phyloP scores from a whole-genome alignment of 805 yeast genomes.

The Groenewaldozyma tartarivorans region DNA sequence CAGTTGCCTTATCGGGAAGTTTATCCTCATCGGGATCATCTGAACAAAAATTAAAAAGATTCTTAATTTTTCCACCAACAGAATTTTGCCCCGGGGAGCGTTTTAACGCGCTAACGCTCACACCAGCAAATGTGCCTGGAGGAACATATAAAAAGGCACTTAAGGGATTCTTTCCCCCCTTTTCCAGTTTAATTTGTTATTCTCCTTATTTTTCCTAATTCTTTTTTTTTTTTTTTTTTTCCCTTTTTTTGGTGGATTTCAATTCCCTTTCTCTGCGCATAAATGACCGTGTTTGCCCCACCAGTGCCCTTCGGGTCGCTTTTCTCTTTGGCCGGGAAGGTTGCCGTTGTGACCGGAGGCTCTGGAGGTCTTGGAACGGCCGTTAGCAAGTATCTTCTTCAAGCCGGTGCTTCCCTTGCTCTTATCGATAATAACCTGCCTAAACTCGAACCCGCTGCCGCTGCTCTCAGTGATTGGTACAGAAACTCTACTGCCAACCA shows the following conservation, averaged over 20 bases:
- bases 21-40: no score
- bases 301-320: slow-evolving; percentile 3
- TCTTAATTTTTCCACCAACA: no score
- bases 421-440: slow-evolving; percentile 58
- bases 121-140: no score
- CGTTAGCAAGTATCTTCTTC: slow-evolving; percentile 54
- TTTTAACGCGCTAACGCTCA: no score
- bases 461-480: slow-evolving; percentile 40
- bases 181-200: no score
- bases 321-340: slow-evolving; percentile 36
- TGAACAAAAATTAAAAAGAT: no score
- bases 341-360: slow-evolving; percentile 72
- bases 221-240: background rate
- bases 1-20: no score
- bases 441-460: slow-evolving; percentile 47
- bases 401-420: slow-evolving; percentile 72
- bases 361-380: slow-evolving; percentile 70
- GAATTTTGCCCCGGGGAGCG: no score
- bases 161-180: no score
- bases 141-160: no score
- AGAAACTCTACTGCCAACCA: slow-evolving; percentile 13
- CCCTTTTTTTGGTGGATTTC: background rate
- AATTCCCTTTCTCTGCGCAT: background rate
- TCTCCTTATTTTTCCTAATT: background rate
- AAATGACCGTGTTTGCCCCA: background rate